A percentile compares a stretch with the other conserved stretches of the same genome.
Conservation (phyloP, 2,329 filamentous ascomycete species). For the Lasiodiplodia theobromae region DNA sequence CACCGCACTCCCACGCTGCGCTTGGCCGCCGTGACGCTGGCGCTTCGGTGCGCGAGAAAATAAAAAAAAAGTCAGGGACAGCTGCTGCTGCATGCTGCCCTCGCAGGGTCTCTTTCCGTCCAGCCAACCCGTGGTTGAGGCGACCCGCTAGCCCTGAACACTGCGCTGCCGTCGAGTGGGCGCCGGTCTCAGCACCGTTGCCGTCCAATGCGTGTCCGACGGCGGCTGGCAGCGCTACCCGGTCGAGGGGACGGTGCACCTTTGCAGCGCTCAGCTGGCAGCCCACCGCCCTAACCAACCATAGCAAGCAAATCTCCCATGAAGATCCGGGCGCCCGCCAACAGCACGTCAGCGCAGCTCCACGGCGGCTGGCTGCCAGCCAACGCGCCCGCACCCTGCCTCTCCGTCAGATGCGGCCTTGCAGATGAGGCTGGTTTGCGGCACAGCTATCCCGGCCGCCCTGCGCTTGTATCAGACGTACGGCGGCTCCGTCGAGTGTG, state of each 20-base stretch:
- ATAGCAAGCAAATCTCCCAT: constrained; percentile 12
- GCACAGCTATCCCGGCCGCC: constrained; percentile 7
- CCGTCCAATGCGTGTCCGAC: constrained; percentile 24
- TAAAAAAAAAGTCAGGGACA: constrained; percentile 7
- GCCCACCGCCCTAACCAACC: constrained; percentile 3
- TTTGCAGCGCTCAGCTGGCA: constrained; percentile 4
- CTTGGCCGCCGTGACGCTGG: constrained; percentile 10
- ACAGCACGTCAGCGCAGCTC: constrained; percentile 12
- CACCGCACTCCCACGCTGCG: constrained; percentile 19
- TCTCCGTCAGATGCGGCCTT: constrained; percentile 3
- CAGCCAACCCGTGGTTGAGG: background rate
- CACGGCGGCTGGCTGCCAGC: constrained; percentile 4
- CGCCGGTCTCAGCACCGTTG: constrained; percentile 8
- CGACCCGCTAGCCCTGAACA: background rate
- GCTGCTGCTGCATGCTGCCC: constrained; percentile 10
- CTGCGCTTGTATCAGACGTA: constrained; percentile 5
- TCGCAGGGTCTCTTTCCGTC: background rate
- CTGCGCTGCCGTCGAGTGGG: background rate
- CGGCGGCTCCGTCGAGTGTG: background rate
- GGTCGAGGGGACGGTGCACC: constrained; percentile 2
- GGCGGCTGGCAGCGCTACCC: constrained; percentile 13
- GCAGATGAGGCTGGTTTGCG: constrained; percentile 12
- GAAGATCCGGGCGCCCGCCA: constrained; percentile 19
- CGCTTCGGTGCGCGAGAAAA: background rate
- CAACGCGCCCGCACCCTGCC: background rate